Conservation (phyloP, 306 rosid genomes). For the Begonia peltatifolia region DNA sequence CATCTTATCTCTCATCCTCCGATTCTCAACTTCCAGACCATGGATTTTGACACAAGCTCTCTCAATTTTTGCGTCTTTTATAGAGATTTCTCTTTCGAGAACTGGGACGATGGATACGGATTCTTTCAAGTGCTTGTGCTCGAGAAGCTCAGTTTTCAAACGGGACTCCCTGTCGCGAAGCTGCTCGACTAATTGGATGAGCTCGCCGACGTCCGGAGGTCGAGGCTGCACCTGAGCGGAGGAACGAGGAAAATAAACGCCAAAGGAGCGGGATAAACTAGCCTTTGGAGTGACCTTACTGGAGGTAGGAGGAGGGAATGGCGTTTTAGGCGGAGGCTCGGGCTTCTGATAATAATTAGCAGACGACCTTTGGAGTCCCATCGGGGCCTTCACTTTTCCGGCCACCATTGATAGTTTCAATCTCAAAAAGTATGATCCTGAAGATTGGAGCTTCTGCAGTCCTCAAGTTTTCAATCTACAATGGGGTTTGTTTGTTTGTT, state of each 20-base stretch:
- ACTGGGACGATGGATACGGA: conserved; percentile 59
- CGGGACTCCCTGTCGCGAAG: conserved; percentile 81
- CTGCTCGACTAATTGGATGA: conserved; percentile 59
- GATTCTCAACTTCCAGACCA: conserved; percentile 36
- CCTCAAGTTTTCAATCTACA: conserved; percentile 20
- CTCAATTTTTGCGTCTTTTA: conserved; percentile 34
- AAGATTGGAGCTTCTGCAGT: neutral
- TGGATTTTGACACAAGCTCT: conserved; percentile 18
- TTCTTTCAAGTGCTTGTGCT: conserved; percentile 53
- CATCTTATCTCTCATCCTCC: conserved; percentile 19
- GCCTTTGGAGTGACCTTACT: conserved; percentile 41
- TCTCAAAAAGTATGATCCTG: too few species aligned
- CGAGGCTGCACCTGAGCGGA: conserved; percentile 80
- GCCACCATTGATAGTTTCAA: neutral
- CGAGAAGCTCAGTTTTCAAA: conserved; percentile 71
- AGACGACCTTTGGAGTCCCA: conserved; percentile 65
- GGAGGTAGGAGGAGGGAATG: conserved; percentile 33
- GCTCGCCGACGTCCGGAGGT: conserved; percentile 74
- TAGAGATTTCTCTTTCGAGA: conserved; percentile 47
- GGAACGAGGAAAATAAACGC: conserved; percentile 64
- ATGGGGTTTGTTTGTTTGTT: conserved; percentile 10
- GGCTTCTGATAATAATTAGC: conserved; percentile 10
- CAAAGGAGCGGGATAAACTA: conserved; percentile 59
- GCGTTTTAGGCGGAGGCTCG: conserved; percentile 36
- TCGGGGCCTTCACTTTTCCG: conserved; percentile 52